Evolutionary conservation across 2,329 filamentous ascomycete genomes (phyloP), one percentile per base, ranked within the genome.

Genomic region (Colletotrichum orchidophilum): DNA sequence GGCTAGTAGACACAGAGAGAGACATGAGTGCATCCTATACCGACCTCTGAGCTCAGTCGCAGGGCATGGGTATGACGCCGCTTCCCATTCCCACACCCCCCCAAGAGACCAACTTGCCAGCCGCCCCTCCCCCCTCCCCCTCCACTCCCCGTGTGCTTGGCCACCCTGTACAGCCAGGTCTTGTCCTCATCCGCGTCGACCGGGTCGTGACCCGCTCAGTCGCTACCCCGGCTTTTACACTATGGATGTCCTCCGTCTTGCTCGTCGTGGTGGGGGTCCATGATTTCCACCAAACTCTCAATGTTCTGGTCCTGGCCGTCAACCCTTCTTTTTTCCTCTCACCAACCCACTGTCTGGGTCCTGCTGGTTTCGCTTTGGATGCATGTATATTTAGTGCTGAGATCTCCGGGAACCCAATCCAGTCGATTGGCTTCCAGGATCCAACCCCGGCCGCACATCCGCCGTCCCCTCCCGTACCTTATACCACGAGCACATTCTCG

Each of bases 221-320:
- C 42, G 39, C 59, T 72, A 72, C 70, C 70, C 70, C 70, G 70
- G 70, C 66, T 72, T 72, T 67, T 66, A n/a, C n/a, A n/a, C n/a
- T n/a, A 49, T 62, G 39, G 52, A 67, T 57, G 63, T 15, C 63
- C 42, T 55, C 50, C 59, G 65, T 71, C 39, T 63, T 58, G 68
- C 29, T 71, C 57, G 24, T 52, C 39, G 29, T 50, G 54, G 68
- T 71, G 68, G 68, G 68, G 68, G 63, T 68, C 52, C 55, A 62
- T 62, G 46, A 68, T 62, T 71, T 68, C 64, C 68, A 67, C 63
- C 24, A 39, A 63, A 62, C 59, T 58, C 67, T 70, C 63, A 33
- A 70, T 64, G 59, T 62, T 64, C 59, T 49, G 66, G 57, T 63
- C 46, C 63, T 58, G 24, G 42, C 50, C 66, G 18, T 63, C 52